Conservation (phyloP, 768 basidiomycete species). For the Suillus americanus region DNA sequence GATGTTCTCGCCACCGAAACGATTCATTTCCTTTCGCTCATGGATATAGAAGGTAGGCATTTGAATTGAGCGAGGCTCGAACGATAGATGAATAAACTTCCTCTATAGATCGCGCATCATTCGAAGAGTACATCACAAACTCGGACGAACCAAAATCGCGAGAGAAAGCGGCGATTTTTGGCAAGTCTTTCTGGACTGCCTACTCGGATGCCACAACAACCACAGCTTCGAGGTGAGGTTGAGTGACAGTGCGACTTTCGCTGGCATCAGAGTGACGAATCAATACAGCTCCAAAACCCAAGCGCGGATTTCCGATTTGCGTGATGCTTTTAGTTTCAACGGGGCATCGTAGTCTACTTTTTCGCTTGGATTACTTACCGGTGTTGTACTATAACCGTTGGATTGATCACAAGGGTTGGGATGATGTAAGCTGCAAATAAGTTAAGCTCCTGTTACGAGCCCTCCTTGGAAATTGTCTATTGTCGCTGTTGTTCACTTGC, state of each 20-base stretch:
- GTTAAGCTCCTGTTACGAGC: not conserved
- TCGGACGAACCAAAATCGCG: slow-evolving; percentile 1
- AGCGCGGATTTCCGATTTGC: not conserved
- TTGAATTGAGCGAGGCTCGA: not conserved
- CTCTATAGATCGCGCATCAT: not conserved
- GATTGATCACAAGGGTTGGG: not conserved
- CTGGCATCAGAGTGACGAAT: not conserved
- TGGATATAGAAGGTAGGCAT: not conserved
- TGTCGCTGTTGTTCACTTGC: not conserved
- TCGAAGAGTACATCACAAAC: not conserved
- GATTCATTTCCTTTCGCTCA: not conserved
- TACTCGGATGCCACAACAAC: not conserved
- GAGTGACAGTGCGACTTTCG: not conserved
- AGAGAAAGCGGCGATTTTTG: not conserved
- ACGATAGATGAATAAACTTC: too few relatives aligned
- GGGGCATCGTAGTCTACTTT: not conserved
- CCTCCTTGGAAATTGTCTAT: not conserved
- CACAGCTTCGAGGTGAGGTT: slow-evolving; percentile 2
- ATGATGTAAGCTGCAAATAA: slow-evolving; percentile 1
- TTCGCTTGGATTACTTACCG: not conserved
- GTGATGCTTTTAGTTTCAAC: not conserved
- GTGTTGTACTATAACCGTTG: not conserved
- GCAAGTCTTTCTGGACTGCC: not conserved
- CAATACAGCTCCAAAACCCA: not conserved
- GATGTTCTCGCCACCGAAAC: not conserved